Conservation (phyloP, 1,284 basidiomycete genomes). For the Caloboletus inedulis region DNA sequence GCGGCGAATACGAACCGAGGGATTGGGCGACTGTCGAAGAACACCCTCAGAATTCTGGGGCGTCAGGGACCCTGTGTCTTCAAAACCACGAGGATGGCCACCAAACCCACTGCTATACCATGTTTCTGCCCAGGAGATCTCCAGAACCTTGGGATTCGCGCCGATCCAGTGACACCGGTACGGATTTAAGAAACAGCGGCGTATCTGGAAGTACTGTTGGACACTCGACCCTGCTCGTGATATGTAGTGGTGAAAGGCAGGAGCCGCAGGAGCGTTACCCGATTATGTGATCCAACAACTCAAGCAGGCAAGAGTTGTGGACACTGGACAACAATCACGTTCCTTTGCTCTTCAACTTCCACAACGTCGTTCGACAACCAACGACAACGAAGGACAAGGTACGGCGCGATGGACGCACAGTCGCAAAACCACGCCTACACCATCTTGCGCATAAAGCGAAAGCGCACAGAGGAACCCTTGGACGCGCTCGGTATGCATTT, state of each 20-base stretch:
- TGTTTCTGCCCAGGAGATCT: neutral
- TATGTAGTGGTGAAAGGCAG: neutral
- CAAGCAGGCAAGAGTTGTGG: neutral
- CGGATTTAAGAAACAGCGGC: neutral
- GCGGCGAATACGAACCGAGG: neutral
- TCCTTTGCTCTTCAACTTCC: neutral
- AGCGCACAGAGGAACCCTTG: slow-evolving; percentile 73
- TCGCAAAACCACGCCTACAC: slow-evolving; percentile 47
- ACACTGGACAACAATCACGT: neutral
- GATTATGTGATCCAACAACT: slow-evolving; percentile 21
- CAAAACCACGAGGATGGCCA: too few relatives aligned
- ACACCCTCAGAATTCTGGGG: neutral
- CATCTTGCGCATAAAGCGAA: slow-evolving; percentile 74
- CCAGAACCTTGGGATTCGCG: neutral
- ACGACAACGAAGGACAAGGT: neutral
- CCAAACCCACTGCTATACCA: too few relatives aligned
- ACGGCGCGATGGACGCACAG: slow-evolving; percentile 20
- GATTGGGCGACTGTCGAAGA: neutral
- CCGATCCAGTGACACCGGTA: neutral
- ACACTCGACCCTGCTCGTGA: neutral
- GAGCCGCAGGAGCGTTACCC: neutral
- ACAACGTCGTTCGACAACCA: neutral
- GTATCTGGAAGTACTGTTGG: neutral
- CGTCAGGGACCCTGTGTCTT: neutral
- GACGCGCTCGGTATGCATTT: slow-evolving; percentile 62